Percentiles rank a stretch among this genome's conserved stretches.
These are phyloP conservation scores for Yamadazyma olivae DNA, from an alignment of 805 yeast species.

Conservation along the genomic window DNA sequence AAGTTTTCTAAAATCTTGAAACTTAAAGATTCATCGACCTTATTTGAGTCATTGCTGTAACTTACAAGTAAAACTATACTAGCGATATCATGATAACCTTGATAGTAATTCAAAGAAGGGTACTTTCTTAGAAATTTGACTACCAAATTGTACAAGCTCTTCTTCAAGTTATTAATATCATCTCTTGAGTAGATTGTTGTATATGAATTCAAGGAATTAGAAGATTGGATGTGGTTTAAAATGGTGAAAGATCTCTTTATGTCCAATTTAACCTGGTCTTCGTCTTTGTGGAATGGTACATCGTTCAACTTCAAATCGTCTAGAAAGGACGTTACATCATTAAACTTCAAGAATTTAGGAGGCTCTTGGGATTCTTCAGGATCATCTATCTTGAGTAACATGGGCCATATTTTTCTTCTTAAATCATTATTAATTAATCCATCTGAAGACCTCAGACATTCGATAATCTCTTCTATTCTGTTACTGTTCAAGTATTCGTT, in stretches of 20 bases:
- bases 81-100: slow-evolving; percentile 90
- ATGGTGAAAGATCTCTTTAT: slow-evolving; percentile 65
- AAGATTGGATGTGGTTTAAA: slow-evolving; percentile 23
- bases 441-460: slow-evolving; percentile 41
- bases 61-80: slow-evolving; percentile 60
- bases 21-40: slow-evolving; percentile 26
- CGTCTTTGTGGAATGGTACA: slow-evolving; percentile 60
- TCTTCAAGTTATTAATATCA: slow-evolving; percentile 33
- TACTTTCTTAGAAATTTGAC: slow-evolving; percentile 54
- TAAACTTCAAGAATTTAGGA: background rate
- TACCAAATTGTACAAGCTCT: slow-evolving; percentile 43
- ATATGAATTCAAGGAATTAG: slow-evolving; percentile 17
- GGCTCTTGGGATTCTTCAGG: background rate
- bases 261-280: slow-evolving; percentile 76
- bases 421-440: slow-evolving; percentile 44
- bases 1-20: slow-evolving; percentile 51
- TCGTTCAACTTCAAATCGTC: slow-evolving; percentile 23
- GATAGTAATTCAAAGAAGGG: slow-evolving; percentile 74
- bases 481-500: slow-evolving; percentile 34
- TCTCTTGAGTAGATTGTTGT: slow-evolving; percentile 31
- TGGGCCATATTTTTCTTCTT: slow-evolving; percentile 51
- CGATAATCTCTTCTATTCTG: slow-evolving; percentile 21
- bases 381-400: slow-evolving; percentile 32
- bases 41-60: slow-evolving; percentile 14
- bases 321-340: slow-evolving; percentile 10